Evolutionary conservation across 2,329 filamentous ascomycete species (phyloP), one percentile per base, ranked within the genome.

Genomic region (Calycina marina): DNA sequence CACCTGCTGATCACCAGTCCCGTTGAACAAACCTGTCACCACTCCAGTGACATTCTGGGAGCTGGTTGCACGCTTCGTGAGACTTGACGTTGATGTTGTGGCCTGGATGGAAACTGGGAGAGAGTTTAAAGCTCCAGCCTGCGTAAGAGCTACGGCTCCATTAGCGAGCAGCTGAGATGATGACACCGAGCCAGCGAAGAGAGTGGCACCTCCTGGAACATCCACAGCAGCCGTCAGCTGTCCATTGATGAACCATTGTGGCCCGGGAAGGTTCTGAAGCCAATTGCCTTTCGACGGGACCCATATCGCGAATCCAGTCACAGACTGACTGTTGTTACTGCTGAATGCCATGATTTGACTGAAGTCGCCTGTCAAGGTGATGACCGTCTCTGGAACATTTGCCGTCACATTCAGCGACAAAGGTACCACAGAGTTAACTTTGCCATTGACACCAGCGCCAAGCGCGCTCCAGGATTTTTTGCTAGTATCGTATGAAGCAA

Each of bases 281-380:
- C 90, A 98, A 51, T 90, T 90, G 36, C 65, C 67, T 40, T 69
- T 65, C 3, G 85, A 92, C 3, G 82, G 82, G 5, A 96, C 77
- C 90, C 90, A 98, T 22, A 96, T 65, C 10, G 84, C 88, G 48
- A 98, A 84, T 2, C 86, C 85, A 31, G 72, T 57, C 1, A 75
- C 79, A 6, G 67, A 48, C 16, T 76, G 64, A 6, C 72, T 67
- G 5, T 64, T 54, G 42, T 76, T 76, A 41, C 63, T 62, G 20
- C 61, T 72, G 45, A 84, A 88, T 0, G 67, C 69, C 16, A 77
- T 67, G 39, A 93, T 72, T 33, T 73, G 62, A 11, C 69, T 67
- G 54, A 98, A 98, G 38, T 72, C 65, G 4, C 90, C 90, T 30
- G 76, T 88, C 37, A 98, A 62, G 2, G 78, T 74, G 40, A 96